Evolutionary conservation across 192 early-diverging fungal genomes (phyloP).

Genomic region (Spinellus fusiger): DNA sequence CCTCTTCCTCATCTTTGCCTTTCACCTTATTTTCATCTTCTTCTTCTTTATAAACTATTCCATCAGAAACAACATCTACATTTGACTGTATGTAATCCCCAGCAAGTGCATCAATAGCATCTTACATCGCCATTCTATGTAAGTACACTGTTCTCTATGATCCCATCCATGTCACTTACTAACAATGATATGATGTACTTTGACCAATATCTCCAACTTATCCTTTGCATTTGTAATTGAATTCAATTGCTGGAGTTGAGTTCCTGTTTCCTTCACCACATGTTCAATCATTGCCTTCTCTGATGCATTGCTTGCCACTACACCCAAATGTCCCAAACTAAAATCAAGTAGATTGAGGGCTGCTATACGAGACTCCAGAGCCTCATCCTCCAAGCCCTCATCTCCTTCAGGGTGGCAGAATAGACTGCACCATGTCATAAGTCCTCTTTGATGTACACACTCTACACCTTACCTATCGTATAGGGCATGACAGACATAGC

Average conservation of each 20-base stretch:
- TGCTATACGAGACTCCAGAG: conserved; percentile 57
- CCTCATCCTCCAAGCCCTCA: conserved; percentile 55
- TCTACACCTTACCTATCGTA: conserved; percentile 26
- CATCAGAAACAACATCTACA: too few relatives aligned
- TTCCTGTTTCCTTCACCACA: conserved; percentile 34
- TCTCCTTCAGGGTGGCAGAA: conserved; percentile 35
- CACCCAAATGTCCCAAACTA: conserved; percentile 52
- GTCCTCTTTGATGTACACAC: too few relatives aligned
- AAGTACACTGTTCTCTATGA: background rate
- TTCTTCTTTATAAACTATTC: too few relatives aligned
- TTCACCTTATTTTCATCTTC: conserved; percentile 1
- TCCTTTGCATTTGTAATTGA: conserved; percentile 33
- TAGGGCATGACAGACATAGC: conserved; percentile 39
- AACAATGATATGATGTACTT: conserved; percentile 36
- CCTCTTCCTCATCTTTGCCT: background rate
- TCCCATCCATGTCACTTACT: conserved; percentile 17
- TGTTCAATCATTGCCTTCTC: conserved; percentile 35
- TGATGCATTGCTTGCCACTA: conserved; percentile 33
- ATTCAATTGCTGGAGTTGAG: conserved; percentile 39
- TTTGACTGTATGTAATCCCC: too few relatives aligned
- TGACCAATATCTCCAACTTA: conserved; percentile 38
- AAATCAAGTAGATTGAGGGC: conserved; percentile 61
- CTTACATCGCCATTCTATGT: conserved; percentile 1
- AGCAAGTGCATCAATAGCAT: conserved; percentile 17
- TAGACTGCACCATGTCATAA: background rate